Base-by-base conservation (phyloP, 257 asterid species). In the Capsicum baccatum region DNA sequence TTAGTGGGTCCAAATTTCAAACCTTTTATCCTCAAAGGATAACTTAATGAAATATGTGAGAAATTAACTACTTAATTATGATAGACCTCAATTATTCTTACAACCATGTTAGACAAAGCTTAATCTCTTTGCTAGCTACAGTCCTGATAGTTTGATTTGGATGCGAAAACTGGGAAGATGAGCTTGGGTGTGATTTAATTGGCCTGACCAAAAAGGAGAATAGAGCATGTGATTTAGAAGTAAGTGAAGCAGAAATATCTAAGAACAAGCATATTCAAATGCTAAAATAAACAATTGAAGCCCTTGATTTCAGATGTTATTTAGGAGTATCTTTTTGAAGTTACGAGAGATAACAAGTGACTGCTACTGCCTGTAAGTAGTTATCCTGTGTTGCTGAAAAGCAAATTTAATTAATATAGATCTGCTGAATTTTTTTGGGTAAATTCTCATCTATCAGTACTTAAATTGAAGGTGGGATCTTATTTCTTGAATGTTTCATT, bases 31-130 rank as follows among this genome's bases (percentile, higher is more conserved):
- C 2, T 48, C 62, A 50, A 21, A 50, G 80, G 60, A 73, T 19
- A 74, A 14, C 44, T 74, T 21, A 50, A 74, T 50, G 81, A 21
- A 73, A 39, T 47, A 71, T 47, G 39, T 47, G 10, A 47, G 39
- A 19, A 47, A 71, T 58, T 71, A 47, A 44, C 58, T 21, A n/a
- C 39, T 71, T 71, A 47, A 44, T 71, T 47, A 71, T 71, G 39
- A 10, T 6, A 71, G 39, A n/a, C 17, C 9, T 71, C n/a, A 17
- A 35, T 9, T 9, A 2, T 44, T 37, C 11, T 19, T 47, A 47
- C 59, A 73, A 73, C 42, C 12, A 73, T 73, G 80, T 73, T 47
- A 47, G 80, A n/a, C 59, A 73, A n/a, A 73, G 59, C 17, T n/a
- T 70, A 10, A n/a, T n/a, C 58, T 73, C 39, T 73, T 73, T 73